Evolutionary conservation across 768 basidiomycete genomes (phyloP).

Genomic region (Sistotremastrum niveocremeum): DNA sequence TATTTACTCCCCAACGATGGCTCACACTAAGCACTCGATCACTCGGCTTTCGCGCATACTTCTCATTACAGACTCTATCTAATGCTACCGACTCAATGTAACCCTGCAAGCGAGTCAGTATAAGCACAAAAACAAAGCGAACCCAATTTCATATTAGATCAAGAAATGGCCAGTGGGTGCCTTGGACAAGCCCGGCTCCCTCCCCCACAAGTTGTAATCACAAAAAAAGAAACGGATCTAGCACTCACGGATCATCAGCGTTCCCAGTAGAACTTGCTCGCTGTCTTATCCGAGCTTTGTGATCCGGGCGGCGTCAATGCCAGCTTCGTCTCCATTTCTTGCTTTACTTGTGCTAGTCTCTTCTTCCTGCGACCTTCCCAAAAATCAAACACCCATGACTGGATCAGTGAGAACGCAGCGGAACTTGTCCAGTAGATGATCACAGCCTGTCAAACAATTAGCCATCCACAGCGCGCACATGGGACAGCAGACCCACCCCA

Average conservation of each 20-base stretch:
- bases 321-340: slow-evolving; percentile 5
- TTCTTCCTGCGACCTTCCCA: slow-evolving; percentile 31
- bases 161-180: slow-evolving; percentile 55
- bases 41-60: too few species aligned
- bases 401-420: slow-evolving; percentile 56
- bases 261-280: background rate
- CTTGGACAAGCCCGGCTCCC: slow-evolving; percentile 19
- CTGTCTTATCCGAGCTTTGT: background rate
- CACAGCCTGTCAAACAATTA: slow-evolving; percentile 35
- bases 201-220: slow-evolving; percentile 63
- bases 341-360: background rate
- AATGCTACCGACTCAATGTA: too few species aligned
- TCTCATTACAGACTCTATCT: too few species aligned
- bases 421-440: slow-evolving; percentile 70
- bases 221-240: slow-evolving; percentile 12
- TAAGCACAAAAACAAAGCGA: background rate
- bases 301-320: background rate
- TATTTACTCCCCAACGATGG: too few species aligned
- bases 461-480: slow-evolving; percentile 1
- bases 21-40: too few species aligned
- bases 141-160: slow-evolving; percentile 77
- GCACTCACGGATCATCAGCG: slow-evolving; percentile 3
- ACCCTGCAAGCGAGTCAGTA: too few species aligned
- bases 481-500: slow-evolving; percentile 35
- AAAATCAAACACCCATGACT: slow-evolving; percentile 64